Percentiles rank a stretch among this genome's conserved stretches.
These are phyloP conservation scores for Purpureocillium lavendulum DNA, from an alignment of 2,329 filamentous ascomycete species.

Conservation along the genomic window DNA sequence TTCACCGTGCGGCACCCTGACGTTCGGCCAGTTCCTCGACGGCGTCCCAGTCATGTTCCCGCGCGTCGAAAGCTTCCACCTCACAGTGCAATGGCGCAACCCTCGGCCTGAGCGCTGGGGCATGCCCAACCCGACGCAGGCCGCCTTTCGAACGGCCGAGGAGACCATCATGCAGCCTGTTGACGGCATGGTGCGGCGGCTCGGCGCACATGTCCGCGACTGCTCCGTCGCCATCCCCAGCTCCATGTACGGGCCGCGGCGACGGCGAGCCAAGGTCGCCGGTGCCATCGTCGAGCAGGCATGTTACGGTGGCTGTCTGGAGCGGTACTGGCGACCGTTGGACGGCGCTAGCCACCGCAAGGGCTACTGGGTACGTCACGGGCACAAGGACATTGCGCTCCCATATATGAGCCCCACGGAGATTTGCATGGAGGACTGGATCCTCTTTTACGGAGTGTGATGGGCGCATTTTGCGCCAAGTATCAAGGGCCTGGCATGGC, in stretches of 20 bases:
- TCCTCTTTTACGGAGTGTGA: slow-evolving; percentile 2
- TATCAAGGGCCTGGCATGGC: too few species aligned
- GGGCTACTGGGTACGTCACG: slow-evolving; percentile 19
- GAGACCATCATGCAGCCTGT: slow-evolving; percentile 6
- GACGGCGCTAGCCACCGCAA: slow-evolving; percentile 3
- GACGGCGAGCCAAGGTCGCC: slow-evolving; percentile 6
- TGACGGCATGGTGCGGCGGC: slow-evolving; percentile 12
- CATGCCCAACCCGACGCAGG: not conserved
- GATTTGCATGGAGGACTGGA: slow-evolving; percentile 4
- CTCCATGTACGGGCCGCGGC: slow-evolving; percentile 10
- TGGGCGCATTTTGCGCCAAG: not conserved
- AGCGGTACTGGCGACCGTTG: slow-evolving; percentile 14
- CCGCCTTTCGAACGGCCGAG: not conserved
- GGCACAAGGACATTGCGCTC: slow-evolving; percentile 10
- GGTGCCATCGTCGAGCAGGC: slow-evolving; percentile 9
- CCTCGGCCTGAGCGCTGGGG: too few species aligned
- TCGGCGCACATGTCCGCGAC: slow-evolving; percentile 9
- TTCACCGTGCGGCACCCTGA: not conserved
- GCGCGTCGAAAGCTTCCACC: slow-evolving; percentile 7
- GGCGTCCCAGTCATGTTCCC: slow-evolving; percentile 9
- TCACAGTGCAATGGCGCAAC: slow-evolving; percentile 10
- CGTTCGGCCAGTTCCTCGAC: slow-evolving; percentile 10
- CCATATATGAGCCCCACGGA: slow-evolving; percentile 2
- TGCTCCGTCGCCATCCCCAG: slow-evolving; percentile 15
- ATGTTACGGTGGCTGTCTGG: slow-evolving; percentile 6